Evolutionary conservation across 345 rosid species (phyloP).

Genomic region (Draba incana): DNA sequence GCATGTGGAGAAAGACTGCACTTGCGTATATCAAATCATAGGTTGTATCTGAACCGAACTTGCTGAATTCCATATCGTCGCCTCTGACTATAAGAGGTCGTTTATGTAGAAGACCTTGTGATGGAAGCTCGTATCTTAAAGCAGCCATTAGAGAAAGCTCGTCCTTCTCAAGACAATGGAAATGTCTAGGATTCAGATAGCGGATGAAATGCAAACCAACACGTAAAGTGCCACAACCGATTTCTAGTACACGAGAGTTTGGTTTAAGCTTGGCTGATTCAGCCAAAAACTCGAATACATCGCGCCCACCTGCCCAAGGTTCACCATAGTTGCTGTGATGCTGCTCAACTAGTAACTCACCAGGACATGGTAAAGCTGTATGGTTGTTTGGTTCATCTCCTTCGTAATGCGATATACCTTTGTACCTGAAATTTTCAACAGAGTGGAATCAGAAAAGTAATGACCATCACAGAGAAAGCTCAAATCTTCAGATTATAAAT

Average conservation of each 20-base stretch:
- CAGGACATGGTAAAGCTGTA: conserved; percentile 89
- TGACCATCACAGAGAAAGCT: conserved; percentile 8
- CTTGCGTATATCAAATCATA: conserved; percentile 94
- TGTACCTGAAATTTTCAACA: conserved; percentile 54
- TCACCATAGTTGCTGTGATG: conserved; percentile 99
- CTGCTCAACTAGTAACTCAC: conserved; percentile 95
- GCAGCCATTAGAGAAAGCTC: conserved; percentile 98
- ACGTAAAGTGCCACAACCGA: conserved; percentile 95
- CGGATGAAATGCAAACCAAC: conserved; percentile 95
- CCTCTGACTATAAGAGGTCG: conserved; percentile 85
- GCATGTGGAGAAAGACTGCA: conserved; percentile 98
- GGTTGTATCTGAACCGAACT: conserved; percentile 59
- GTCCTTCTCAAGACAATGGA: conserved; percentile 89
- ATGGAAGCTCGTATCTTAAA: conserved; percentile 89
- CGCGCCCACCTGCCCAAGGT: conserved; percentile 99
- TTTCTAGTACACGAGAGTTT: conserved; percentile 75
- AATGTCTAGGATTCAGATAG: conserved; percentile 63
- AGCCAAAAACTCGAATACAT: conserved; percentile 93
- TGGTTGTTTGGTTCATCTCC: conserved; percentile 66
- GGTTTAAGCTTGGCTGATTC: conserved; percentile 62
- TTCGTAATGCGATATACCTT: conserved; percentile 95
- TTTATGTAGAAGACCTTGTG: conserved; percentile 84
- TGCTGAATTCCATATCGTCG: conserved; percentile 87
- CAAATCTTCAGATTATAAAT: background rate
- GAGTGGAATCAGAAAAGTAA: conserved; percentile 18